Evolutionary conservation across 768 basidiomycete species (phyloP), one percentile per base, ranked within the genome.

Genomic region (Saitozyma sp.): DNA sequence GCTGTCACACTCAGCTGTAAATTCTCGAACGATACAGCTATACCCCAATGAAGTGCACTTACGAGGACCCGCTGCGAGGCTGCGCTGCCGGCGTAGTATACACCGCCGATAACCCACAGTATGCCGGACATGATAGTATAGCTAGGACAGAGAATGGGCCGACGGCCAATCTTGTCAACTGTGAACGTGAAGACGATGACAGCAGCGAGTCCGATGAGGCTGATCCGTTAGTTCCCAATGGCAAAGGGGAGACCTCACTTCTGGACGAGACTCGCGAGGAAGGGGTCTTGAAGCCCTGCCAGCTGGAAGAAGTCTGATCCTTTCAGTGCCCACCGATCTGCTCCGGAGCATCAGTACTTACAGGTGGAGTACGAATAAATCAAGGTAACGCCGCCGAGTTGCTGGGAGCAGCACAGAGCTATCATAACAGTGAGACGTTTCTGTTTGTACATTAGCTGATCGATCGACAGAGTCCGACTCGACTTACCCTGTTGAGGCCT

Each of bases 341-440:
- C 19, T 20, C 11, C 16, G 53, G 13, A n/a, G 7, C 9, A 59
- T 29, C 29, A 29, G 29, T 14, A 59, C 58, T 40, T 39, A 59
- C 59, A 62, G 9, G 61, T 62, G 11, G 54, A 56, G 49, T 62
- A 62, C 16, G 61, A 56, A 40, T 49, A 56, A 45, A 62, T 62
- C 54, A 62, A 56, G 46, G 54, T 11, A 8, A 57, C n/a, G 17
- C 61, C 61, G 10, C 19, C 54, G 37, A 62, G 41, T 39, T 62
- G 61, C 20, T 19, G 17, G 20, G 38, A 48, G 8, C 19, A 46
- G 38, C 54, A 42, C 17, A 62, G 46, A 49, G 57, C 17, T 48
- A 62, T 62, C 9, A 62, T 48, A 19, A 55, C 50, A 13, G 57
- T n/a, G 45, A 55, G 56, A 13, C 61, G 61, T 57, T 50, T 46